A percentile compares a stretch with the other conserved stretches of the same genome.
These are phyloP conservation scores for Allium sativum DNA, from an alignment of 106 monocot genomes.

Conservation along the genomic window DNA sequence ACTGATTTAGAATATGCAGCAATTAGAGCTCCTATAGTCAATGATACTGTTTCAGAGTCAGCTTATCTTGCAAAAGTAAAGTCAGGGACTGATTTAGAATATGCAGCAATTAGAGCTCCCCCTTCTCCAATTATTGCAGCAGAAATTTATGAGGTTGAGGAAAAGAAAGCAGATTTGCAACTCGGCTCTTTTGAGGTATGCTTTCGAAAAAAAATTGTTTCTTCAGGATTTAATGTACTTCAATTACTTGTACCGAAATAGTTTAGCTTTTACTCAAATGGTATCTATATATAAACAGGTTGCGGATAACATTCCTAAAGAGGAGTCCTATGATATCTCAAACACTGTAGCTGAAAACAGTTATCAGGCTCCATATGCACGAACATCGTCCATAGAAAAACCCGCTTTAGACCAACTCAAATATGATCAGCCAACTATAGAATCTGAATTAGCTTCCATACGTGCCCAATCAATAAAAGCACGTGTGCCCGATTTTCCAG, in stretches of 20 bases:
- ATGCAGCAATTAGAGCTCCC: constrained; percentile 35
- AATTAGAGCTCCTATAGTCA: constrained; percentile 24
- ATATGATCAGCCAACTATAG: constrained; percentile 6
- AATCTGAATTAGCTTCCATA: constrained; percentile 12
- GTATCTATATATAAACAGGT: constrained; percentile 24
- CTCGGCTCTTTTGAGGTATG: no score
- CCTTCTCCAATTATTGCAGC: constrained; percentile 27
- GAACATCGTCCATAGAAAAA: constrained; percentile 48
- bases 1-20: constrained; percentile 27
- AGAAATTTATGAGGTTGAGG: constrained; percentile 10
- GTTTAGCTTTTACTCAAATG: no score
- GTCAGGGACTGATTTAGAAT: constrained; percentile 18
- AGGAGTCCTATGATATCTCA: constrained; percentile 16
- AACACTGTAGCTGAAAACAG: constrained; percentile 14
- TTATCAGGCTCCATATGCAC: constrained; percentile 58
- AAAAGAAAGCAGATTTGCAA: no score
- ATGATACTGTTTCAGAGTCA: constrained; percentile 7
- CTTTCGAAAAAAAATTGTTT: neutral
- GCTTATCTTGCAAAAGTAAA: constrained; percentile 17
- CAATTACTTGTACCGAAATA: no score
- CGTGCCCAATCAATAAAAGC: constrained; percentile 19
- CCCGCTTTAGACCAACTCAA: constrained; percentile 9
- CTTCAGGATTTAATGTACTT: no score
- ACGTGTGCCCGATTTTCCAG: constrained; percentile 8
- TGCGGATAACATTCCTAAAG: constrained; percentile 14